Evolutionary conservation across 2,329 filamentous ascomycete species (phyloP), one percentile per base, ranked within the genome.

Genomic region (Ceratocystis alfenasii): DNA sequence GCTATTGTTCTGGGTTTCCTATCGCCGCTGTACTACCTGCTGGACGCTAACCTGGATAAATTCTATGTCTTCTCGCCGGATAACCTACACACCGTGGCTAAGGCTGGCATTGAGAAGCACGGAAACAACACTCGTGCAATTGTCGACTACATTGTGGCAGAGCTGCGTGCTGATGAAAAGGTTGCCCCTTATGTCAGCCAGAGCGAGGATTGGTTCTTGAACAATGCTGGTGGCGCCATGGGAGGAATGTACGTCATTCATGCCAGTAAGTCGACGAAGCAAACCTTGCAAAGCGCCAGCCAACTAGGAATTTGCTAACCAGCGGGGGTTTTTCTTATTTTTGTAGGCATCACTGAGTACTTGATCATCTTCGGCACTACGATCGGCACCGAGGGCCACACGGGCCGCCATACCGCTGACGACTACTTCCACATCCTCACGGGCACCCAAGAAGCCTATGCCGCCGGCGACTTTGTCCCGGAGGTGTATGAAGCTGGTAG

Each of bases 401-500:
- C 85, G 1, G 91, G 91, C 69, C 88, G 90, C 63, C 91, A 95
- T 81, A 93, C 90, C 12, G 90, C 90, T 17, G 89, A 95, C 77
- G 91, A 96, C 80, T 96, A 94, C 81, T 96, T 96, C 81, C 84
- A 92, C 80, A 95, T 96, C 79, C 81, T 96, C 41, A 79, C 80
- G 44, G 91, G 91, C 71, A 84, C 86, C 71, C 86, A 95, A 77
- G 80, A 84, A 71, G 88, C 90, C 69, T 92, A 90, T 79, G 80
- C 83, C 3, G 83, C 86, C 1, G 87, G 87, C 70, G 74, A 79
- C 69, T 89, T 84, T 75, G 80, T 82, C 74, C 78, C 86, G 44
- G 87, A 90, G 76, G 76, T 88, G 69, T 93, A 90, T 77, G 80
- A 82, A 0, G 76, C 83, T 65, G 89, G 89, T 46, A 80, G 76